Evolutionary conservation across 257 asterid genomes (phyloP), one percentile per base, ranked within the genome.

Genomic region (Primulina huaijiensis): DNA sequence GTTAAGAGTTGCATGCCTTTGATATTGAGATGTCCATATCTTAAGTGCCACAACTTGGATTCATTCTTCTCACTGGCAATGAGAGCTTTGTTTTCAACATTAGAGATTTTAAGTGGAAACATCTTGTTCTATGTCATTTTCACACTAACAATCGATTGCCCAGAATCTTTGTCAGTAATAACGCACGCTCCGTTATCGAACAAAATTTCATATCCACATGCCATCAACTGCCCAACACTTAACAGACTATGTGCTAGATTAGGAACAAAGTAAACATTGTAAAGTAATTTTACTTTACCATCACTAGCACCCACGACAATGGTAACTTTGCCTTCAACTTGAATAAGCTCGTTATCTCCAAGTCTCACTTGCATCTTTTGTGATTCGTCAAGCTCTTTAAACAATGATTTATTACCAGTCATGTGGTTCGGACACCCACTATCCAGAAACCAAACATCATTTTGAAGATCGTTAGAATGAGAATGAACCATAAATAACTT

Each of bases 11-110:
- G 29, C 56, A 72, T 0, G 0, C 70, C 71, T 1, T 60, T 71
- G 6, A 46, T 16, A 23, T 72, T 67, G 1, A 69, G 27, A 72
- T 77, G 75, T 2, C 78, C 75, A 63, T 73, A 73, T 6, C 40
- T 1, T 30, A 72, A 57, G 21, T 73, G 75, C 69, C 75, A 67
- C 3, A 62, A 1, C 4, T 61, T 63, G 1, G 72, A 38, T 0
- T 64, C 65, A 57, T 21, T 5, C 0, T 21, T 29, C 8, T 4
- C 37, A 40, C 20, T 1, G 8, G 30, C 40, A 4, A 43, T 30
- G 4, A 62, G 9, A 40, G 19, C 29, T 5, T 7, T 7, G 0
- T 46, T 57, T 0, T 17, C 25, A n/a, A 62, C 60, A 7, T 3
- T n/a, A 6, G 62, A 62, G 1, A 61, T 31, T 2, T 60, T 29